These are phyloP conservation scores for Colletotrichum agaves DNA, from an alignment of 2,329 filamentous ascomycete species.

Conservation along the genomic window DNA sequence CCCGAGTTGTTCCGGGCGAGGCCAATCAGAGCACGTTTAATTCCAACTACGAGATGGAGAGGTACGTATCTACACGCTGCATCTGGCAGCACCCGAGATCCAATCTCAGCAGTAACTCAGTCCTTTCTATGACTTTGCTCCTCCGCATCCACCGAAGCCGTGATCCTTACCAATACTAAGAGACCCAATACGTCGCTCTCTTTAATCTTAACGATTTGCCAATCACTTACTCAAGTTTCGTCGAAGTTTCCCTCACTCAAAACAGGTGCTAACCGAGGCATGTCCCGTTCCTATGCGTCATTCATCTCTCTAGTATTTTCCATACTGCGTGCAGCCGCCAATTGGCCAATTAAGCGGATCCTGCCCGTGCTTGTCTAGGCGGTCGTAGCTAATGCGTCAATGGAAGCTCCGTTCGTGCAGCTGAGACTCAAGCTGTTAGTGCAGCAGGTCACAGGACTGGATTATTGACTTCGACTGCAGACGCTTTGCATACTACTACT, in stretches of 20 bases:
- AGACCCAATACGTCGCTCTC: background rate
- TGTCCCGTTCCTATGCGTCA: background rate
- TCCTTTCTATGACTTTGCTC: background rate
- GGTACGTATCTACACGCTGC: conserved; percentile 12
- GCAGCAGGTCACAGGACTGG: conserved; percentile 35
- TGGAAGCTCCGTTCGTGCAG: conserved; percentile 23
- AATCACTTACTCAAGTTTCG: background rate
- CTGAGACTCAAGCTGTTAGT: conserved; percentile 36
- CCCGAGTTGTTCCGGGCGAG: conserved; percentile 51
- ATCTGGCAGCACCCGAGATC: conserved; percentile 19
- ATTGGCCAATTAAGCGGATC: conserved; percentile 38
- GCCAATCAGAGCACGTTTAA: conserved; percentile 48
- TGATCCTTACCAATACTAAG: background rate
- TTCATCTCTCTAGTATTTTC: conserved; percentile 1
- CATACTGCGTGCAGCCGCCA: conserved; percentile 15
- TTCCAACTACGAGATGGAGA: conserved; percentile 18
- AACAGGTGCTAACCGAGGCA: background rate
- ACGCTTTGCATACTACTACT: conserved; percentile 19
- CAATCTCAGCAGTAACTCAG: conserved; percentile 1
- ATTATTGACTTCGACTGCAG: conserved; percentile 28
- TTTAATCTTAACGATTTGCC: background rate
- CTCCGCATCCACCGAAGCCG: background rate
- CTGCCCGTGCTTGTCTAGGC: conserved; percentile 22
- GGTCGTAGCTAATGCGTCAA: conserved; percentile 24
- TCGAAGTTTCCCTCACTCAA: background rate